Percentiles rank a stretch among this genome's conserved stretches.
phyloP scores from a whole-genome alignment of 2,329 filamentous ascomycete genomes.

The Nemania sp. region DNA sequence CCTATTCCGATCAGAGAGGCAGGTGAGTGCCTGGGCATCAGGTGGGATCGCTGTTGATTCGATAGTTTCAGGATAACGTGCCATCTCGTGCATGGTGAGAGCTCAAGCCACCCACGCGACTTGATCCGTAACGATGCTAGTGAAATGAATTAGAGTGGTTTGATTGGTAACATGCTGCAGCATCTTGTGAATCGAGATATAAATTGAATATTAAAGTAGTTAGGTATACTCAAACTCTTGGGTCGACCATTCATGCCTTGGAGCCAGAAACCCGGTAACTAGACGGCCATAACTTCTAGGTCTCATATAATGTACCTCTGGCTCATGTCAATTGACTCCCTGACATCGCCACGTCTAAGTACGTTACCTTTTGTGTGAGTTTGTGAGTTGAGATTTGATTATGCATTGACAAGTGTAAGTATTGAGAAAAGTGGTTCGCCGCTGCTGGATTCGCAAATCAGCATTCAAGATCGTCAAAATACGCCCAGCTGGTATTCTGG shows the following conservation, averaged over 20 bases:
- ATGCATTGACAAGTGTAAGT: background rate
- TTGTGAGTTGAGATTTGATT: background rate
- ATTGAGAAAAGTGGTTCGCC: background rate
- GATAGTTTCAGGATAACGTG: background rate
- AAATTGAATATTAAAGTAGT: too few relatives aligned
- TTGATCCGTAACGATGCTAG: background rate
- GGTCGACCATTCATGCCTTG: background rate
- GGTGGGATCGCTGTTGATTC: too few relatives aligned
- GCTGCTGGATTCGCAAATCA: slow-evolving; percentile 12
- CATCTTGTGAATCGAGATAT: background rate
- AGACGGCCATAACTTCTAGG: too few relatives aligned
- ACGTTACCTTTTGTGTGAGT: too few relatives aligned
- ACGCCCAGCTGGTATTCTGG: background rate
- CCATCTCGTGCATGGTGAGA: too few relatives aligned
- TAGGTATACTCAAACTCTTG: background rate
- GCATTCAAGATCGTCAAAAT: slow-evolving; percentile 2
- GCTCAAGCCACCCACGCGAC: background rate
- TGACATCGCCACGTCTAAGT: too few relatives aligned
- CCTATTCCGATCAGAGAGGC: too few relatives aligned
- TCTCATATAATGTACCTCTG: too few relatives aligned
- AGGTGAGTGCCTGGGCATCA: too few relatives aligned
- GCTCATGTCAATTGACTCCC: too few relatives aligned
- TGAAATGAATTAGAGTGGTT: background rate
- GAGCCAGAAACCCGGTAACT: too few relatives aligned
- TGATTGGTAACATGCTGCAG: background rate